Percentiles rank a stretch among this genome's conserved stretches.
phyloP scores from a whole-genome alignment of 768 basidiomycete genomes.

The Agaricus subrufescens region DNA sequence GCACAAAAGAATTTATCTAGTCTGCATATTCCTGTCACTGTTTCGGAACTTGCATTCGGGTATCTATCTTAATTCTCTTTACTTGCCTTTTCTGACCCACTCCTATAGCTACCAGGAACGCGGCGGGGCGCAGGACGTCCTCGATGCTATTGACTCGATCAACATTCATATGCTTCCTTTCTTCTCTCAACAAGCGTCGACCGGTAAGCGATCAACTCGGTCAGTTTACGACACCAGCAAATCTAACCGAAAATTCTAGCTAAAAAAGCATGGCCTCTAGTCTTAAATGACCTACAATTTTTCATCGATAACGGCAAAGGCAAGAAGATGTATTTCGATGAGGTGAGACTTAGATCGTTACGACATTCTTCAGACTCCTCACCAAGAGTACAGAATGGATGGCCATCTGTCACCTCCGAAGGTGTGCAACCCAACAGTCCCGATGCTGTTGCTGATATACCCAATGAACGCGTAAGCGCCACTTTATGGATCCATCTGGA shows the following conservation, averaged over 20 bases:
- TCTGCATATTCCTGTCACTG: conserved; percentile 52
- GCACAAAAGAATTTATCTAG: conserved; percentile 39
- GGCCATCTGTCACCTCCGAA: conserved; percentile 52
- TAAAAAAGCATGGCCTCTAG: conserved; percentile 46
- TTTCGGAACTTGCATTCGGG: conserved; percentile 47
- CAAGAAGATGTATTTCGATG: conserved; percentile 62
- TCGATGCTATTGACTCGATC: conserved; percentile 49
- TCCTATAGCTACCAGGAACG: conserved; percentile 31
- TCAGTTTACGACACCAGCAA: not conserved
- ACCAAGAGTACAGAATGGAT: conserved; percentile 44
- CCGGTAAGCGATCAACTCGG: conserved; percentile 21
- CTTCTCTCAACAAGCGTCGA: conserved; percentile 43
- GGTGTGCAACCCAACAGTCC: conserved; percentile 53
- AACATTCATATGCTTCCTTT: conserved; percentile 60
- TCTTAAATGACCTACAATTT: conserved; percentile 47
- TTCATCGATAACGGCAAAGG: conserved; percentile 49
- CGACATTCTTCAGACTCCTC: not conserved
- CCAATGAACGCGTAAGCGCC: conserved; percentile 39
- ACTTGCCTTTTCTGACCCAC: not conserved
- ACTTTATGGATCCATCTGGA: not conserved
- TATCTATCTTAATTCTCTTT: conserved; percentile 15
- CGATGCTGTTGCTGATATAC: conserved; percentile 41
- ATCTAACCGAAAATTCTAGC: conserved; percentile 20
- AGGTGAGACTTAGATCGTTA: conserved; percentile 28
- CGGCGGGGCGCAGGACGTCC: conserved; percentile 45